Evolutionary conservation across 2,329 filamentous ascomycete genomes (phyloP).

Genomic region (Alternaria conjuncta): DNA sequence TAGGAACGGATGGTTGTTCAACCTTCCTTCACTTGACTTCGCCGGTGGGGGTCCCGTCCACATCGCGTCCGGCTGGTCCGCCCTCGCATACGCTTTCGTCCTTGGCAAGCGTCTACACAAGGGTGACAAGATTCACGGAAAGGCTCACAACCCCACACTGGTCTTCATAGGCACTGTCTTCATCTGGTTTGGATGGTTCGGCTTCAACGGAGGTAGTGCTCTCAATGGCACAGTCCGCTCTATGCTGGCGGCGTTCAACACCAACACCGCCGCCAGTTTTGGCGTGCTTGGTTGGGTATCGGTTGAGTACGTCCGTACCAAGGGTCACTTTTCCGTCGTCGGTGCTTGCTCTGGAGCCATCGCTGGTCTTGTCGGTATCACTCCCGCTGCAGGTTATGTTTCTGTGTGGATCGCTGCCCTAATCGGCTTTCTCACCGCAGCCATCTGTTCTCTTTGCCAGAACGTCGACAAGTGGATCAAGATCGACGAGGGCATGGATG

Average conservation of each 20-base stretch:
- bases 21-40: conserved; percentile 66
- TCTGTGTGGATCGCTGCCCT: conserved; percentile 61
- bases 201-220: conserved; percentile 64
- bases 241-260: conserved; percentile 64
- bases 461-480: conserved; percentile 61
- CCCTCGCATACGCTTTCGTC: conserved; percentile 68
- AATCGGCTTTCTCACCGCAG: conserved; percentile 63
- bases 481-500: conserved; percentile 65
- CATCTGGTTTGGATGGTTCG: conserved; percentile 70
- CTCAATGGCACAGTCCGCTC: conserved; percentile 57
- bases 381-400: conserved; percentile 62
- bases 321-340: conserved; percentile 62
- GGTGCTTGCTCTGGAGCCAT: conserved; percentile 65
- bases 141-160: conserved; percentile 68
- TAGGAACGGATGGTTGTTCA: conserved; percentile 65
- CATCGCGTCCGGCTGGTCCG: conserved; percentile 67
- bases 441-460: conserved; percentile 58
- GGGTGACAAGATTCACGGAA: conserved; percentile 58
- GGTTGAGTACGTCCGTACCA: conserved; percentile 60
- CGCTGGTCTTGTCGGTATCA: conserved; percentile 67
- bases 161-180: conserved; percentile 69
- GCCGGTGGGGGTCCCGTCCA: conserved; percentile 70
- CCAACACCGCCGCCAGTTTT: conserved; percentile 62
- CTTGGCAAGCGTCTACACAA: conserved; percentile 64
- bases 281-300: conserved; percentile 63